Percentiles rank a stretch among this genome's conserved stretches.
Conservation (phyloP, 1,139 yeast species). For the Sugiyamaella novakii region DNA sequence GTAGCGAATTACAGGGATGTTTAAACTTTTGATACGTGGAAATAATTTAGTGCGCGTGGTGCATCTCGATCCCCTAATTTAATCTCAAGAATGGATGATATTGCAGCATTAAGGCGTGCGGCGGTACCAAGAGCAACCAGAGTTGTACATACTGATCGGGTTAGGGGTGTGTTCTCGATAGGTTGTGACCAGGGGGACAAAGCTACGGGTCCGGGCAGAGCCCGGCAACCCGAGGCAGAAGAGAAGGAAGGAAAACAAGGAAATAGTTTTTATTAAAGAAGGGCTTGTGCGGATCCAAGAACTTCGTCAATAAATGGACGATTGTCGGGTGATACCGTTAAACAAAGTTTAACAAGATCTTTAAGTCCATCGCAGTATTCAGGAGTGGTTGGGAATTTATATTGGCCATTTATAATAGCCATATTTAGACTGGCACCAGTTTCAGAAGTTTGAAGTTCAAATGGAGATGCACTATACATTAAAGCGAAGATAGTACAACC, state of each 20-base stretch:
- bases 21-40: slow-evolving; percentile 4
- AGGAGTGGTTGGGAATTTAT: slow-evolving; percentile 59
- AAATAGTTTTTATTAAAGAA: not conserved
- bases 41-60: not conserved
- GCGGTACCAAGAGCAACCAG: no score
- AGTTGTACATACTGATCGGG: not conserved
- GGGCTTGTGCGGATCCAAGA: slow-evolving; percentile 33
- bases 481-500: slow-evolving; percentile 82
- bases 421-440: slow-evolving; percentile 80
- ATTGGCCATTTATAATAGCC: slow-evolving; percentile 75
- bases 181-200: not conserved
- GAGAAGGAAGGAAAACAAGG: not conserved
- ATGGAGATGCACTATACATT: slow-evolving; percentile 81
- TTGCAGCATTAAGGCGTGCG: no score
- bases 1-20: not conserved
- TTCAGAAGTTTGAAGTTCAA: slow-evolving; percentile 77
- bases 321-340: slow-evolving; percentile 57
- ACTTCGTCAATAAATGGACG: slow-evolving; percentile 68
- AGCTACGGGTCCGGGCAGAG: slow-evolving; percentile 15
- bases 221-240: slow-evolving; percentile 11
- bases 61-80: not conserved
- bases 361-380: slow-evolving; percentile 59
- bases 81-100: no score
- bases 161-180: not conserved
- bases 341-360: slow-evolving; percentile 58